Base-by-base conservation (phyloP, 306 rosid genomes). In the Cicer cuneatum region DNA sequence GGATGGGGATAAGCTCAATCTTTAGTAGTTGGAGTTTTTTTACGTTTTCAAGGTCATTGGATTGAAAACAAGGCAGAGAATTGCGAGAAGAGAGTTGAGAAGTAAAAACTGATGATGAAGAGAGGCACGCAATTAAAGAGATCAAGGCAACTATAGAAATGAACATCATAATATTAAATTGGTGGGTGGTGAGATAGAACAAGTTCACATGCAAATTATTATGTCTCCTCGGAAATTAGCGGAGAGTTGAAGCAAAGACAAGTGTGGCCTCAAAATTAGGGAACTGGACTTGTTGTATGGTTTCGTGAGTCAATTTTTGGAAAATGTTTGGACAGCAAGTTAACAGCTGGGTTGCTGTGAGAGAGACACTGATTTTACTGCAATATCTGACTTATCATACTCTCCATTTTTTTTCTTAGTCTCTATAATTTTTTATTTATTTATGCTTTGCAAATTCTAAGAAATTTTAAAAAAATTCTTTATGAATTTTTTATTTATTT, bases 271-370 rank as follows among this genome's bases (percentile, higher is more conserved):
- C 35, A 19, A 19, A 21, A 18, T 19, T 29, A 54, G 33, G 29
- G 29, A 51, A 51, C 57, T 54, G 35, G 11, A 54, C 9, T 49
- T 3, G 7, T 1, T 53, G 35, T 54, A 8, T 10, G 41, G 41
- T 18, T 56, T 56, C 10, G 37, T 58, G n/a, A 57, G 64, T 21
- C 39, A 12, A 29, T 10, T 5, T 11, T 12, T 21, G 38, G 14
- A 6, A 24, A 24, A 10, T 12, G 41, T 58, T 59, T 43, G 58
- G 58, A 45, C 45, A 72, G 57, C 14, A 49, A 14, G 19, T 59
- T 61, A 12, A 74, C 47, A 78, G 84, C 74, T 51, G 72, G 75
- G 46, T 12, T 43, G 37, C 48, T 56, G 74, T 48, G 70, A 69
- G 72, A 69, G 81, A 58, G 64, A 58, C 64, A 58, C 64, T 29